Percentiles rank a stretch among this genome's conserved stretches.
Evolutionary conservation across 371 early-diverging fungal genomes (phyloP).

Genomic region (Cladochytrium tenue): DNA sequence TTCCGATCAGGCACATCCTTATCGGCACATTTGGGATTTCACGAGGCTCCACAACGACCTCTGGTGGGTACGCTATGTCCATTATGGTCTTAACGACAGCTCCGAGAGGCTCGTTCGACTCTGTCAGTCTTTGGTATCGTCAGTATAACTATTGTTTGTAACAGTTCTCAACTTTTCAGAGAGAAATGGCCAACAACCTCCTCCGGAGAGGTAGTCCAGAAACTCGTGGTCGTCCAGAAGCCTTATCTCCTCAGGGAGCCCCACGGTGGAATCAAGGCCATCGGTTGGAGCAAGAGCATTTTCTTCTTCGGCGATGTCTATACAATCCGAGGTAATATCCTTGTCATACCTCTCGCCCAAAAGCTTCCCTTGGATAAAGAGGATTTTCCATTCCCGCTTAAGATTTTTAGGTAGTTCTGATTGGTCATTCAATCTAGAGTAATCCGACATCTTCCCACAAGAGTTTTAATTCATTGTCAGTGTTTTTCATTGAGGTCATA

Average conservation of each 20-base stretch:
- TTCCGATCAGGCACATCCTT: conserved; percentile 47
- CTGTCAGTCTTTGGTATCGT: conserved; percentile 4
- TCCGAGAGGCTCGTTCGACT: conserved; percentile 39
- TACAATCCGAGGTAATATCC: conserved; percentile 36
- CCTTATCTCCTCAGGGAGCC: conserved; percentile 20
- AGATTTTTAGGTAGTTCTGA: conserved; percentile 40
- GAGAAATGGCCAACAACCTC: conserved; percentile 39
- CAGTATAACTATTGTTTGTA: too few relatives aligned
- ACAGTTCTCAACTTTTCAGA: too few relatives aligned
- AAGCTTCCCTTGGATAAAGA: conserved; percentile 42
- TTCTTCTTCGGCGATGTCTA: conserved; percentile 8
- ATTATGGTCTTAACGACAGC: conserved; percentile 39
- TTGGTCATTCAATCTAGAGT: conserved; percentile 46
- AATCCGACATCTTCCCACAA: conserved; percentile 39
- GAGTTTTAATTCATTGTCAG: too few relatives aligned
- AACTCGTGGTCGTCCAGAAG: conserved; percentile 56
- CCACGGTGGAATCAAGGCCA: not conserved
- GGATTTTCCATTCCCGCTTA: conserved; percentile 51
- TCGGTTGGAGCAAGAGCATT: conserved; percentile 4
- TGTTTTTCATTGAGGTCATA: too few relatives aligned
- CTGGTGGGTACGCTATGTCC: conserved; percentile 43
- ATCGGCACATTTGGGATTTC: conserved; percentile 45
- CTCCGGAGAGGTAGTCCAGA: conserved; percentile 42
- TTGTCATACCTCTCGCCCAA: conserved; percentile 31
- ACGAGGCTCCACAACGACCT: conserved; percentile 25